Base-by-base conservation (phyloP, 2,329 filamentous ascomycete genomes). In the Colletotrichum sojae region DNA sequence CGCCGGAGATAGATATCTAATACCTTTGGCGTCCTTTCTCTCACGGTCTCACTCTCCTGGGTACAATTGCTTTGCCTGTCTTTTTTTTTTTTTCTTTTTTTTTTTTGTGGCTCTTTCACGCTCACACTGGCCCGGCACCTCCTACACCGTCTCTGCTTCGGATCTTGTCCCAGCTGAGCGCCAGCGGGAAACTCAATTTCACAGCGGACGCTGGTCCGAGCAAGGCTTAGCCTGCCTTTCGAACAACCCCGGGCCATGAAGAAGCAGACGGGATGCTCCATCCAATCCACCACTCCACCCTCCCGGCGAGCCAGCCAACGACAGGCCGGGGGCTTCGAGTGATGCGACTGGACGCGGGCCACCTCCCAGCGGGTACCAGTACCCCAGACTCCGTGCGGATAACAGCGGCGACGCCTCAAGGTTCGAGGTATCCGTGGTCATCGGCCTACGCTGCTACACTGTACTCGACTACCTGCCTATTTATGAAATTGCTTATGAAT, bases 101-200 rank as follows among this genome's bases (percentile, higher is more conserved):
- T 13, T 36, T n/a, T 22, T 22, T 53, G 16, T 13, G 8, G 22
- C 51, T 16, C 59, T 63, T 12, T 25, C n/a, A 36, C 49, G 48
- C n/a, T 58, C 22, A 31, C 39, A 20, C 49, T 55, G 58, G 31
- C 39, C 36, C 52, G 13, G 20, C 45, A 57, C 36, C 25, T 45
- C 55, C 43, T 43, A 69, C 55, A 69, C 51, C 62, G 62, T 69
- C 67, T 67, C 54, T 61, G 62, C 63, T 66, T 67, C 67, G 56
- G 62, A 61, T 61, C 62, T 67, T 67, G 62, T 61, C 62, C 67
- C 52, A 67, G 62, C 67, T 69, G 62, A 60, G 56, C 62, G 31
- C 25, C 67, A 66, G 62, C 46, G 39, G 63, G 56, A 69, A 67
- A 69, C 67, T 61, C 67, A 69, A 69, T 67, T 69, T 69, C 67